Evolutionary conservation across 306 rosid genomes (phyloP).

Genomic region (Glycine soja): DNA sequence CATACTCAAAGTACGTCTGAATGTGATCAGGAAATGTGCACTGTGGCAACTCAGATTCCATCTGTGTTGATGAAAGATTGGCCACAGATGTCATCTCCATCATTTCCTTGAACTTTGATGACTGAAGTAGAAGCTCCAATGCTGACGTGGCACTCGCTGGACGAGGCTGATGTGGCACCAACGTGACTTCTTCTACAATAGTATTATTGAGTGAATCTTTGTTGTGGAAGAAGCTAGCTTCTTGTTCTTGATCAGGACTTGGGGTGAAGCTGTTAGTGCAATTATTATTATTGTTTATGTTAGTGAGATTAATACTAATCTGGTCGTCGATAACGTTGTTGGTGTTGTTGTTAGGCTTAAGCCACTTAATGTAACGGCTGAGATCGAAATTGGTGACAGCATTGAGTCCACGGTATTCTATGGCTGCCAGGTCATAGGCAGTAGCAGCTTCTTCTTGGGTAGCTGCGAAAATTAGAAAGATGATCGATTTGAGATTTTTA

Average conservation of each 20-base stretch:
- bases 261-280: slow-evolving; percentile 32
- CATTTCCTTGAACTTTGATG: slow-evolving; percentile 83
- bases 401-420: slow-evolving; percentile 92
- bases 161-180: slow-evolving; percentile 36
- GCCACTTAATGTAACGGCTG: slow-evolving; percentile 82
- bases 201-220: not conserved
- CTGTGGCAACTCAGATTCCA: slow-evolving; percentile 53
- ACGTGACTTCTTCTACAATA: slow-evolving; percentile 30
- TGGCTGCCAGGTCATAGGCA: slow-evolving; percentile 94
- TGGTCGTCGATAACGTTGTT: not conserved
- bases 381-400: slow-evolving; percentile 94
- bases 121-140: slow-evolving; percentile 69
- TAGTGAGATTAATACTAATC: slow-evolving; percentile 18
- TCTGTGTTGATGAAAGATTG: slow-evolving; percentile 30
- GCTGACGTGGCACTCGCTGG: slow-evolving; percentile 62
- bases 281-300: not conserved
- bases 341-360: slow-evolving; percentile 53
- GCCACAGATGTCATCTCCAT: slow-evolving; percentile 62
- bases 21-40: slow-evolving; percentile 72
- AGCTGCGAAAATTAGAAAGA: slow-evolving; percentile 55
- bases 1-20: slow-evolving; percentile 82
- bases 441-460: slow-evolving; percentile 98
- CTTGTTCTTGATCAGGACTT: slow-evolving; percentile 50
- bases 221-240: slow-evolving; percentile 6
- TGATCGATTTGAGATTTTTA: not conserved